These are phyloP conservation scores for Cordyceps farinosa DNA, from an alignment of 2,329 filamentous ascomycete genomes.

Conservation along the genomic window DNA sequence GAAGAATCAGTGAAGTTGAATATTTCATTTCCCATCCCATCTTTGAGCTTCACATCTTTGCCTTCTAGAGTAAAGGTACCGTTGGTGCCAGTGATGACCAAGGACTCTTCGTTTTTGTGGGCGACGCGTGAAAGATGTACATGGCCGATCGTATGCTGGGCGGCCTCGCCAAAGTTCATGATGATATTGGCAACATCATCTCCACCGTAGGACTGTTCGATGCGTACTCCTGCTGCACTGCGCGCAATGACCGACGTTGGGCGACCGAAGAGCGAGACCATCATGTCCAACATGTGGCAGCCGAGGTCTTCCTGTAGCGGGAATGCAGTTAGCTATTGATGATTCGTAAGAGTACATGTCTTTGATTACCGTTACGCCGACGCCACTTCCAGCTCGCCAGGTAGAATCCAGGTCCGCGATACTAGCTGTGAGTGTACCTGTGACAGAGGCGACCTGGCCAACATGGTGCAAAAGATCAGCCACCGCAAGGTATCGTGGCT, in stretches of 20 bases:
- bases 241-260: background rate
- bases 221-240: background rate
- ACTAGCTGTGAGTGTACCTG: background rate
- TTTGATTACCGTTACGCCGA: background rate
- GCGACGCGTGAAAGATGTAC: background rate
- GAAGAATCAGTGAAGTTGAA: background rate
- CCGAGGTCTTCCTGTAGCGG: background rate
- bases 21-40: background rate
- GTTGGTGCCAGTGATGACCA: background rate
- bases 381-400: background rate
- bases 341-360: too few relatives aligned
- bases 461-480: background rate
- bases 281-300: background rate
- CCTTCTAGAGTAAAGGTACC: background rate
- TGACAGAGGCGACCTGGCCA: background rate
- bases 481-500: background rate
- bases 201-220: background rate
- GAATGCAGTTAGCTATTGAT: background rate
- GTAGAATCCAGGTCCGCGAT: background rate
- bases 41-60: background rate
- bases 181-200: background rate
- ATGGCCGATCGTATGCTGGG: background rate
- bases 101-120: background rate
- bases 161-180: background rate
- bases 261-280: background rate